Evolutionary conservation across 257 asterid genomes (phyloP).

Genomic region (Przewalskia tangutica): DNA sequence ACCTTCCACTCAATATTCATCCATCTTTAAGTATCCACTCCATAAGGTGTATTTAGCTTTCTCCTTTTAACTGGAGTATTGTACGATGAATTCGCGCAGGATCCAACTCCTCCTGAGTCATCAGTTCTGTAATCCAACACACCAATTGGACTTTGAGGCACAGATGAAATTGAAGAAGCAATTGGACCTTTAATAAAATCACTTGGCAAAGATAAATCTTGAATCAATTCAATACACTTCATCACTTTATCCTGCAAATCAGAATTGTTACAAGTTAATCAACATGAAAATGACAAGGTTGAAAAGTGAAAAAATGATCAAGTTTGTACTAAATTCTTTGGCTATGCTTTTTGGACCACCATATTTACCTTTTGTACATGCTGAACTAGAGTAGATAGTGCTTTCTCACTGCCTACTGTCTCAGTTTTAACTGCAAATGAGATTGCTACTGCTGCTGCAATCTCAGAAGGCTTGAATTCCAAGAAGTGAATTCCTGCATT

Average conservation of each 20-base stretch:
- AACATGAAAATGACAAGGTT: constrained; percentile 1
- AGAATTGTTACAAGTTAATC: background rate
- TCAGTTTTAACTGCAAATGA: constrained; percentile 23
- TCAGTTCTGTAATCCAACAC: constrained; percentile 34
- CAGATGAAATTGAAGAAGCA: constrained; percentile 7
- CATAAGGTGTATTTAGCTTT: constrained; percentile 14
- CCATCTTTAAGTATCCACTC: background rate
- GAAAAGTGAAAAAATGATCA: background rate
- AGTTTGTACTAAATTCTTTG: background rate
- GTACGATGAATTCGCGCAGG: constrained; percentile 20
- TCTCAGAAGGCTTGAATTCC: constrained; percentile 37
- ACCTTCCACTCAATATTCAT: background rate
- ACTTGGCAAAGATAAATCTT: constrained; percentile 8
- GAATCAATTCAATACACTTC: constrained; percentile 20
- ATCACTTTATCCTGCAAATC: constrained; percentile 24
- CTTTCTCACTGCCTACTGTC: constrained; percentile 19
- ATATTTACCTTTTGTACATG: constrained; percentile 25
- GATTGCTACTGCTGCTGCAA: constrained; percentile 41
- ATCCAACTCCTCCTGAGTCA: constrained; percentile 19
- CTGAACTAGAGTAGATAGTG: constrained; percentile 17
- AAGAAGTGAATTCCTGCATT: constrained; percentile 33
- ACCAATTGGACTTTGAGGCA: constrained; percentile 30
- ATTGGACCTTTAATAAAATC: constrained; percentile 10
- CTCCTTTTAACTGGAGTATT: constrained; percentile 29
- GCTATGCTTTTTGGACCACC: constrained; percentile 16